These are phyloP conservation scores for Arthrobotrys megalospora DNA, from an alignment of 2,329 filamentous ascomycete genomes.

Conservation along the genomic window DNA sequence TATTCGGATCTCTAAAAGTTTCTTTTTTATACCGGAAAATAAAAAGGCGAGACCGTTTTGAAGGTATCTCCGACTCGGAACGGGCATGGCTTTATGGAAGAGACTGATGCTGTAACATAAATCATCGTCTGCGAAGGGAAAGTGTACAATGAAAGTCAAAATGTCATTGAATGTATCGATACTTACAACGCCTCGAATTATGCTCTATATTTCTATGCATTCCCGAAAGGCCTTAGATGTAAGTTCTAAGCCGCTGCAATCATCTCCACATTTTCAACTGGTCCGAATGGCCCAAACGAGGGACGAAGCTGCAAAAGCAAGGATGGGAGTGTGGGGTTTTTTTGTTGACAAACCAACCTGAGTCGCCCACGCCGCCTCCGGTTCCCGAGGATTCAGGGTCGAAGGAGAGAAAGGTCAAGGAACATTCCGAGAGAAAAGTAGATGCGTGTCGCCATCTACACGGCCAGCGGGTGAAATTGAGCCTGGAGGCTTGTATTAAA, in stretches of 20 bases:
- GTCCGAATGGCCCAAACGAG: not conserved
- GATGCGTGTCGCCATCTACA: not conserved
- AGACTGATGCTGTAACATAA: not conserved
- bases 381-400: slow-evolving; percentile 17
- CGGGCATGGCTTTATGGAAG: not conserved
- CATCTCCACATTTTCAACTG: slow-evolving; percentile 23
- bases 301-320: slow-evolving; percentile 18
- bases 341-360: slow-evolving; percentile 11
- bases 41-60: slow-evolving; percentile 16
- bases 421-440: not conserved
- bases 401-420: not conserved
- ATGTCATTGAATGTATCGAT: slow-evolving; percentile 24
- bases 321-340: slow-evolving; percentile 15
- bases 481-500: not conserved
- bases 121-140: slow-evolving; percentile 1
- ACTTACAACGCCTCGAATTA: slow-evolving; percentile 7
- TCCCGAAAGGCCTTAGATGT: not conserved
- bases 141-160: not conserved
- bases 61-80: slow-evolving; percentile 16
- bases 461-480: not conserved
- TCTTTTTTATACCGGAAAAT: slow-evolving; percentile 17
- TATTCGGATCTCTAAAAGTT: slow-evolving; percentile 13
- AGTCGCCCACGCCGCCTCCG: slow-evolving; percentile 17
- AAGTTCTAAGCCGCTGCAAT: not conserved
- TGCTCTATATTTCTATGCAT: slow-evolving; percentile 2